These are phyloP conservation scores for Phenoliferia sp. DNA, from an alignment of 1,284 basidiomycete genomes.

Conservation along the genomic window DNA sequence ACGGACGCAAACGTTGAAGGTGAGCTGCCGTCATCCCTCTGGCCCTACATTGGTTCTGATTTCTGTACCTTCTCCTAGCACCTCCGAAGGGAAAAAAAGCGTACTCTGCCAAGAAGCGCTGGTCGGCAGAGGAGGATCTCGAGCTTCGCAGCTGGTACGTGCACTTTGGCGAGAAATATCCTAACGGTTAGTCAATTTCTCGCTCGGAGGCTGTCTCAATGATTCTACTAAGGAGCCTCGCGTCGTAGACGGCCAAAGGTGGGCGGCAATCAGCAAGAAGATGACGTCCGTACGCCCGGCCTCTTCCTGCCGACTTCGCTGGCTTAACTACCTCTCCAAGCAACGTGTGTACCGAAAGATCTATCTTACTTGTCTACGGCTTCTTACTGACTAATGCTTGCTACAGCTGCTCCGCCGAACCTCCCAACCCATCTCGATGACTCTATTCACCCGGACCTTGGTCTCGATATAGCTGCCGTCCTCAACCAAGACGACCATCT, in stretches of 20 bases:
- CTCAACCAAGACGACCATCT: not conserved
- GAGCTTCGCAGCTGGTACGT: not conserved
- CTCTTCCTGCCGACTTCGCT: not conserved
- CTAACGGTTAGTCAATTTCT: not conserved
- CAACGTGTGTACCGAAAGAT: too few species aligned
- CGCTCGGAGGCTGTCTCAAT: not conserved
- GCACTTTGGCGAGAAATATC: not conserved
- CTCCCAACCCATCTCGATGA: not conserved
- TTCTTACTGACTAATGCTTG: not conserved
- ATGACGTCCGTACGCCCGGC: not conserved
- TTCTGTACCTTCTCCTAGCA: too few species aligned
- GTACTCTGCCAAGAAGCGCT: not conserved
- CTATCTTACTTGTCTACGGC: not conserved
- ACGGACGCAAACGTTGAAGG: too few species aligned
- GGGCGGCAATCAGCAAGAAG: not conserved
- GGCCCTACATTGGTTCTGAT: too few species aligned
- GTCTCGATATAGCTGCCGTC: not conserved
- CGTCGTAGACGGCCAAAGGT: not conserved
- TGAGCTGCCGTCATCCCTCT: too few species aligned
- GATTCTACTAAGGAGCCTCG: not conserved
- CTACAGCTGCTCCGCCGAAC: not conserved
- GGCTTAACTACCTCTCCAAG: not conserved
- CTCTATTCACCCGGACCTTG: too few species aligned
- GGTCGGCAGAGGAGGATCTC: not conserved
- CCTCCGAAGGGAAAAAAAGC: too few species aligned